Percentiles rank a stretch among this genome's conserved stretches.
Evolutionary conservation across 225 moss, liverwort and hornwort species (phyloP).

Genomic region (Lunularia cruciata): DNA sequence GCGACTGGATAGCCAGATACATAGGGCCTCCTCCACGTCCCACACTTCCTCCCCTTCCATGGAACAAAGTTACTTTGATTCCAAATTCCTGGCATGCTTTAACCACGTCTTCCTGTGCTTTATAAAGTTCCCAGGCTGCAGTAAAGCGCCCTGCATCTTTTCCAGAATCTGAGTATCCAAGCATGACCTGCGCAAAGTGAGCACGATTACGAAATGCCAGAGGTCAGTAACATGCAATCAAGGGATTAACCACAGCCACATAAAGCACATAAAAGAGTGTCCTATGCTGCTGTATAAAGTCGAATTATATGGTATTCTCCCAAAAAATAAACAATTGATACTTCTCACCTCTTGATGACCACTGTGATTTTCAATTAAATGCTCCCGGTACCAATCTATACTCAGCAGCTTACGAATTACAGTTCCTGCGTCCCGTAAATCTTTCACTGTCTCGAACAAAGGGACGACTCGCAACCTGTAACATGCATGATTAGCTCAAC

Average conservation of each 20-base stretch:
- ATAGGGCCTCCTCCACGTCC: constrained; percentile 87
- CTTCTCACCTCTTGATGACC: constrained; percentile 69
- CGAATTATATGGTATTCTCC: too few species aligned
- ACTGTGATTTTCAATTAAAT: constrained; percentile 65
- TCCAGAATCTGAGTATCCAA: constrained; percentile 91
- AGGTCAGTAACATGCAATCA: too few species aligned
- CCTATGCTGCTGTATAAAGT: too few species aligned
- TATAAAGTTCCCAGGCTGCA: constrained; percentile 83
- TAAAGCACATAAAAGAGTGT: too few species aligned
- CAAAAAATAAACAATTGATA: too few species aligned
- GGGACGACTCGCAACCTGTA: constrained; percentile 72
- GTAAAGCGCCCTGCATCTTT: constrained; percentile 90
- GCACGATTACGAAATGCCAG: not conserved
- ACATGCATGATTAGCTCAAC: not conserved
- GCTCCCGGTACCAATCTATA: constrained; percentile 80
- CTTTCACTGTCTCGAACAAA: constrained; percentile 86
- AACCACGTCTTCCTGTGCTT: constrained; percentile 89
- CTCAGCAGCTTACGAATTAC: constrained; percentile 73
- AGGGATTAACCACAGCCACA: too few species aligned
- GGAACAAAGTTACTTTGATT: constrained; percentile 80
- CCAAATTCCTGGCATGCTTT: constrained; percentile 78
- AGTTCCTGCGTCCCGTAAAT: constrained; percentile 67
- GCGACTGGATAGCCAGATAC: constrained; percentile 87
- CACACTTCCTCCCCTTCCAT: constrained; percentile 79
- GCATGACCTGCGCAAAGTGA: constrained; percentile 56